Conservation (phyloP, 345 rosid species). For the Eucalyptus sp. region DNA sequence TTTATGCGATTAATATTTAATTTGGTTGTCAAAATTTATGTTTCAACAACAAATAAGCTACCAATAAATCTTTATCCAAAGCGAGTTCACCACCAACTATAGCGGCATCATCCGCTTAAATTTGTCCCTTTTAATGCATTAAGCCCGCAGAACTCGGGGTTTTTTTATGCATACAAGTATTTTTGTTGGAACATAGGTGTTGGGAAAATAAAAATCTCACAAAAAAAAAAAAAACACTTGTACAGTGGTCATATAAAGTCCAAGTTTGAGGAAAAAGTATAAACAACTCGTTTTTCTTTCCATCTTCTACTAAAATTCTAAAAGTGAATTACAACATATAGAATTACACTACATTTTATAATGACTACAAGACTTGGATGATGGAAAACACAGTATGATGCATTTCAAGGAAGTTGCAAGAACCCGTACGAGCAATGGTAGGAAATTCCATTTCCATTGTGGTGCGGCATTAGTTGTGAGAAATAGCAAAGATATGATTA, state of each 20-base stretch:
- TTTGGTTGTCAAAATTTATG: fast-evolving
- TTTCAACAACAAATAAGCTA: no score
- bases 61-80: neutral
- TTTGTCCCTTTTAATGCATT: neutral
- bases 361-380: neutral
- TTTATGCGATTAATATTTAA: no score
- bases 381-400: neutral
- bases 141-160: neutral
- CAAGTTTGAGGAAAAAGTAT: neutral
- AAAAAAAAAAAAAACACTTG: no score
- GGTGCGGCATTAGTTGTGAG: neutral
- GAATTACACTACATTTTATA: no score
- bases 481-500: no score
- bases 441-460: neutral
- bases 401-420: neutral
- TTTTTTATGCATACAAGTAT: neutral
- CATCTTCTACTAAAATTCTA: neutral
- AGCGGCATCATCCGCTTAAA: fast-evolving
- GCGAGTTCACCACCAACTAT: neutral
- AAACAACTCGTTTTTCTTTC: no score
- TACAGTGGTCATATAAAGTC: no score
- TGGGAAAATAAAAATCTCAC: no score
- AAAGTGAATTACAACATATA: no score
- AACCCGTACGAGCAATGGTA: neutral
- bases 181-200: neutral